These are phyloP conservation scores for Pseudogymnoascus sp. DNA, from an alignment of 2,329 filamentous ascomycete species.

Conservation along the genomic window DNA sequence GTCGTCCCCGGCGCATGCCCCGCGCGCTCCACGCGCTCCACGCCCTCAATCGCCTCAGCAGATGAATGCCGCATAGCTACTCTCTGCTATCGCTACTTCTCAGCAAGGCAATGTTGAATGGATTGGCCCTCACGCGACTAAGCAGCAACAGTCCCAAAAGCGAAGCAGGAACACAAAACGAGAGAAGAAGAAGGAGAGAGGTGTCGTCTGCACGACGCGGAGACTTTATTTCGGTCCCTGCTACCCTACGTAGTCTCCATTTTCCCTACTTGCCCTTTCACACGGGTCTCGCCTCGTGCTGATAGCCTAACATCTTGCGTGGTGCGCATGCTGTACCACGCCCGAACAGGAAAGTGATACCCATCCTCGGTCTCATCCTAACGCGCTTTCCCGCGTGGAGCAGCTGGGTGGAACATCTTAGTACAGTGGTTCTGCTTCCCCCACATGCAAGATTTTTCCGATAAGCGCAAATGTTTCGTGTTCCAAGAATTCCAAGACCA, in stretches of 20 bases:
- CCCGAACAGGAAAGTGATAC: not conserved
- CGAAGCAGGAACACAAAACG: not conserved
- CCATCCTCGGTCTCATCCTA: not conserved
- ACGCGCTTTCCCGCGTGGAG: not conserved
- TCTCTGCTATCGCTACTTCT: not conserved
- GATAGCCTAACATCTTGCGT: not conserved
- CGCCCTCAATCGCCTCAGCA: not conserved
- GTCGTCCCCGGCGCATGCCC: not conserved
- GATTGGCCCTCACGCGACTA: not conserved
- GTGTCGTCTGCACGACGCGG: not conserved
- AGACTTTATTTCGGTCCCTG: not conserved
- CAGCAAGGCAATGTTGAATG: not conserved
- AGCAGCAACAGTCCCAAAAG: not conserved
- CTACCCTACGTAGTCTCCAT: not conserved
- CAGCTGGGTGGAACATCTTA: not conserved
- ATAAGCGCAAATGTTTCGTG: not conserved
- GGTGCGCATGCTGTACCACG: not conserved
- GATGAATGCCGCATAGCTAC: not conserved
- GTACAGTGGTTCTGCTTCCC: not conserved
- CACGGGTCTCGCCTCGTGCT: not conserved
- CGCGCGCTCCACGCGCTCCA: not conserved
- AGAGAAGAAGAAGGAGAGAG: not conserved
- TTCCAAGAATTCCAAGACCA: not conserved
- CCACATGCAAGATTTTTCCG: not conserved
- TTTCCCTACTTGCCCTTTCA: not conserved